Evolutionary conservation across 139 green algal genomes (phyloP).

Genomic region (Haematococcus sp.): DNA sequence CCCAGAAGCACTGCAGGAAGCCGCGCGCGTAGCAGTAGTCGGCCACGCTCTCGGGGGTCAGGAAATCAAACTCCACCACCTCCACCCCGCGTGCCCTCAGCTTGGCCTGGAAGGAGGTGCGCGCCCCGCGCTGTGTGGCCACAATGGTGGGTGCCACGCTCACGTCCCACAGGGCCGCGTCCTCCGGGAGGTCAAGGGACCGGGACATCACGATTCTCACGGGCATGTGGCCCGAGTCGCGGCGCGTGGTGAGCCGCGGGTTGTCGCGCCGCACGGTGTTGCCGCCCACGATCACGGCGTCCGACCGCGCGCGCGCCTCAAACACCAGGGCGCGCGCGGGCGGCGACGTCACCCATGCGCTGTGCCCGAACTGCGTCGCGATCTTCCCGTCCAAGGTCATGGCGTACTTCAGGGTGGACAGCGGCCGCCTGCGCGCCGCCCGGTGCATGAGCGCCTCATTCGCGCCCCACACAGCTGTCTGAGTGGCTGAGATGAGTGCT

Average conservation of each 20-base stretch:
- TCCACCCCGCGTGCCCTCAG: slow-evolving; percentile 71
- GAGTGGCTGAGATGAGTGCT: not conserved
- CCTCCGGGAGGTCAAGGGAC: slow-evolving; percentile 86
- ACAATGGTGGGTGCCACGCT: slow-evolving; percentile 91
- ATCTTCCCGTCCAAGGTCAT: slow-evolving; percentile 99
- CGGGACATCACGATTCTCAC: slow-evolving; percentile 90
- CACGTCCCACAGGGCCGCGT: slow-evolving; percentile 91
- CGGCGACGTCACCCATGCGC: slow-evolving; percentile 88
- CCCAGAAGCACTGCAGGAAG: slow-evolving; percentile 94
- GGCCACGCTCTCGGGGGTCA: slow-evolving; percentile 80
- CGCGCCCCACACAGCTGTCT: slow-evolving; percentile 60
- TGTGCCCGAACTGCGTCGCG: slow-evolving; percentile 84
- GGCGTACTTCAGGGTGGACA: slow-evolving; percentile 79
- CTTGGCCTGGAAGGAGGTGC: slow-evolving; percentile 61
- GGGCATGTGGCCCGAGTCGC: slow-evolving; percentile 80
- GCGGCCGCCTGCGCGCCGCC: slow-evolving; percentile 66
- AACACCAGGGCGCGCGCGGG: slow-evolving; percentile 74
- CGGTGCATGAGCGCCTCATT: slow-evolving; percentile 92
- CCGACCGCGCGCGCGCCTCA: slow-evolving; percentile 63
- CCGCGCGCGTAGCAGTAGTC: slow-evolving; percentile 90
- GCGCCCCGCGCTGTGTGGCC: slow-evolving; percentile 89
- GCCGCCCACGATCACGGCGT: slow-evolving; percentile 94
- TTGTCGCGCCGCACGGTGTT: slow-evolving; percentile 93
- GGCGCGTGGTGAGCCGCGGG: slow-evolving; percentile 90
- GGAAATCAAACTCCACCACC: slow-evolving; percentile 97